Evolutionary conservation across 495 filamentous ascomycete genomes (phyloP).

Genomic region (Podospora pseudopauciseta): DNA sequence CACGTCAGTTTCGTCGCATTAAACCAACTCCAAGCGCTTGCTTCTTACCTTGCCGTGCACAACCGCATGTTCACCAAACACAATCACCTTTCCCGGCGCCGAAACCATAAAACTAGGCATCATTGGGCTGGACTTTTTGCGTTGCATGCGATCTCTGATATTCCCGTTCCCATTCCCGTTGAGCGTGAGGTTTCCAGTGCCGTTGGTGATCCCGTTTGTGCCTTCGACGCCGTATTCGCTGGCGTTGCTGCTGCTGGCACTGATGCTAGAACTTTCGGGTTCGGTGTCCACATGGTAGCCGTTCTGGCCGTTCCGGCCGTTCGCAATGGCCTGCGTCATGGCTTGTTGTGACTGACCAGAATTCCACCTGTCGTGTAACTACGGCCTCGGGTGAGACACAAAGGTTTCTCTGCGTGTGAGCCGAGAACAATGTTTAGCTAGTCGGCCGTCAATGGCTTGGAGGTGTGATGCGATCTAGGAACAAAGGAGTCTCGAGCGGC

Average conservation of each 20-base stretch:
- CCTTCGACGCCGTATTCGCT: slow-evolving; percentile 7
- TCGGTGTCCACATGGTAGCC: slow-evolving; percentile 29
- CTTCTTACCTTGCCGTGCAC: slow-evolving; percentile 81
- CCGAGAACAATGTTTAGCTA: neutral
- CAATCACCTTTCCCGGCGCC: slow-evolving; percentile 94
- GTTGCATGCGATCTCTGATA: slow-evolving; percentile 26
- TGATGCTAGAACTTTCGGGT: slow-evolving; percentile 17
- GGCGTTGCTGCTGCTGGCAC: slow-evolving; percentile 19
- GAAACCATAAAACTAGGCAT: slow-evolving; percentile 95
- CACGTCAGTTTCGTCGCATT: slow-evolving; percentile 3
- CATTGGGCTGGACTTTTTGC: slow-evolving; percentile 56
- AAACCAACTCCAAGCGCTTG: neutral
- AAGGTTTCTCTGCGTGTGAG: slow-evolving; percentile 1
- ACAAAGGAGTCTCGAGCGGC: neutral
- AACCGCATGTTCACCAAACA: slow-evolving; percentile 94
- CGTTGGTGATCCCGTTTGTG: slow-evolving; percentile 19
- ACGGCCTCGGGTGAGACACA: neutral
- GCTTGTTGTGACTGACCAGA: neutral
- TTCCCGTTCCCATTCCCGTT: slow-evolving; percentile 28
- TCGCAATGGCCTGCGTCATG: slow-evolving; percentile 24
- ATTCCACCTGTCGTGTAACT: neutral
- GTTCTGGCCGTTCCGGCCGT: slow-evolving; percentile 22
- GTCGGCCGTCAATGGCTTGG: neutral
- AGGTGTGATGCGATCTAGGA: neutral
- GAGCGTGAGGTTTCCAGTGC: slow-evolving; percentile 16